Base-by-base conservation (phyloP, 768 basidiomycete genomes). In the Hygrocybe coccinea region DNA sequence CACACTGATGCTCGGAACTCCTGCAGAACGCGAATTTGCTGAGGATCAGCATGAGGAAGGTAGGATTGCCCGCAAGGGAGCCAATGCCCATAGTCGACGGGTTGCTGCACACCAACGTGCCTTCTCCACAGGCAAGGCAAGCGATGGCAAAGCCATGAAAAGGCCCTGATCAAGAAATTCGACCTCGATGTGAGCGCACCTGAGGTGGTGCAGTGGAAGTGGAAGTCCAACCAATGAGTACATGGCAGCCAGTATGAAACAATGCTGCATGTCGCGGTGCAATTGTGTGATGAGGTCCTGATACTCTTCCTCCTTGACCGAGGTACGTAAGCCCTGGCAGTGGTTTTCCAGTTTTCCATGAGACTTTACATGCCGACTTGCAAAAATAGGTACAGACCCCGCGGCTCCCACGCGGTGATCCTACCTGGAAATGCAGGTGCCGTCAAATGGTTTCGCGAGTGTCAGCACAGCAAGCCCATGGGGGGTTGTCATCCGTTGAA, bases 401-500 rank as follows among this genome's bases (percentile, higher is more conserved):
- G 58, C 62, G 29, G 58, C 62, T 73, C 72, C 56, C 74, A 74
- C 36, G 60, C 65, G 36, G 64, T 73, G 15, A 67, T 74, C 50
- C 60, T 67, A 19, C 59, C 60, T 47, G 69, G 73, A n/a, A 74
- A 74, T 51, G 59, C 62, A n/a, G 53, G 57, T 21, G 66, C 68
- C 53, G 71, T 71, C 2, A 64, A 61, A 47, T 71, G 65, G 58
- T 68, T 73, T 54, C 56, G 74, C 37, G 57, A 64, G n/a, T 67
- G 67, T 10, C 29, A 34, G 29, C 69, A 69, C 33, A 62, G 65
- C 37, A 68, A 65, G 57, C 51, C 63, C 17, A 62, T 64, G 7
- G 68, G 70, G 22, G 67, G 66, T 22, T 72, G 67, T 41, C 71
- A 74, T 58, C 69, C 72, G 7, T 72, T 69, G 8, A 74, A 74